Percentiles rank a stretch among this genome's conserved stretches.
phyloP scores from a whole-genome alignment of 306 rosid genomes.

The Fragaria nilgerrensis region DNA sequence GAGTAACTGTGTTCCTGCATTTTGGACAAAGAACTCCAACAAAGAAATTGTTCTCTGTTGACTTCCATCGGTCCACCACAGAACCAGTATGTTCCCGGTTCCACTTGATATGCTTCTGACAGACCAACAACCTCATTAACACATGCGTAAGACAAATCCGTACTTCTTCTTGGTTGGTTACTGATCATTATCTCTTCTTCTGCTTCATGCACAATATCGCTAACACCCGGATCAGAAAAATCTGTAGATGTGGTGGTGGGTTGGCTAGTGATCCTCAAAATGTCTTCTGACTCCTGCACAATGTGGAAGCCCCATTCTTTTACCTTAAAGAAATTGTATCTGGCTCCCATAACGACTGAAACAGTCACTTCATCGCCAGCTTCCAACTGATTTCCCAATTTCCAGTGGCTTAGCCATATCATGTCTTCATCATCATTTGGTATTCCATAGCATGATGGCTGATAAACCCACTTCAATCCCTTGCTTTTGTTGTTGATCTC shows the following conservation, averaged over 20 bases:
- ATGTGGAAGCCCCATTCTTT: not conserved
- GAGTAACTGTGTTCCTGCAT: not conserved
- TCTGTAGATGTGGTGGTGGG: too few relatives aligned
- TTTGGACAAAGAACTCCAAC: too few relatives aligned
- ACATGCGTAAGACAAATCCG: too few relatives aligned
- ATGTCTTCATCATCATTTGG: not conserved
- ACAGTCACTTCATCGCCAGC: not conserved
- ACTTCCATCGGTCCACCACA: not conserved
- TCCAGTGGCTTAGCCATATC: conserved; percentile 5
- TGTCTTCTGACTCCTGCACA: not conserved
- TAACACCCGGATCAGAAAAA: too few relatives aligned
- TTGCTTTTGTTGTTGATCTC: not conserved
- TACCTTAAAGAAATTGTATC: not conserved
- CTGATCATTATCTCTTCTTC: too few relatives aligned
- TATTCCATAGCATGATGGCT: not conserved
- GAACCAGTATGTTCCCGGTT: not conserved
- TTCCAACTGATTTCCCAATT: not conserved
- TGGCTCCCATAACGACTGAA: too few relatives aligned
- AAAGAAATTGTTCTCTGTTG: too few relatives aligned
- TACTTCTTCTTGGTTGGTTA: too few relatives aligned
- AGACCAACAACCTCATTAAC: too few relatives aligned
- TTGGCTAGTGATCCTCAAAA: too few relatives aligned
- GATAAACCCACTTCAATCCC: not conserved
- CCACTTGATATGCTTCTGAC: too few relatives aligned
- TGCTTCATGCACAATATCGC: too few relatives aligned